Evolutionary conservation across 306 rosid genomes (phyloP).

Genomic region (Alnus glutinosa): DNA sequence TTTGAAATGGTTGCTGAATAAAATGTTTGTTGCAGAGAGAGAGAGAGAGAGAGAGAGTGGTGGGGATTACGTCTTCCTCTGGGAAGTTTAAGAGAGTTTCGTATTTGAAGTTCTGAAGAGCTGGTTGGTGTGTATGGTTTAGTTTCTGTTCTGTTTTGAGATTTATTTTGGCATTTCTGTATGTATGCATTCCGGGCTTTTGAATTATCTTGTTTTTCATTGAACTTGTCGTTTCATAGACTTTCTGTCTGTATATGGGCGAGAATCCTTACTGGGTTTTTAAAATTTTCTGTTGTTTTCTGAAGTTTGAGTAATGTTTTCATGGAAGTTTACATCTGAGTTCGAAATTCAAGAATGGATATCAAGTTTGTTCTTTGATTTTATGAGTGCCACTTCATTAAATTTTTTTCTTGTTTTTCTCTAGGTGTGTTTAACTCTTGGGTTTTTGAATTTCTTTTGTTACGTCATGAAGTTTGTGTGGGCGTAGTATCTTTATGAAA

Average conservation of each 20-base stretch:
- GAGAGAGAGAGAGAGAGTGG: neutral
- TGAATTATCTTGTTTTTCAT: constrained; percentile 1
- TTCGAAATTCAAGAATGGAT: constrained; percentile 7
- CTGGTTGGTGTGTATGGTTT: neutral
- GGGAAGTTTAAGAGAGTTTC: neutral
- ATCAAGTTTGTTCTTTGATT: neutral
- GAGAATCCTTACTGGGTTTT: neutral
- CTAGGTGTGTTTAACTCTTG: neutral
- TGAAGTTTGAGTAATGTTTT: neutral
- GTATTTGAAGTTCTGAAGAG: constrained; percentile 5
- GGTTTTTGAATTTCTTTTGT: neutral
- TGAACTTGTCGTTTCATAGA: neutral
- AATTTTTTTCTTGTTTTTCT: neutral
- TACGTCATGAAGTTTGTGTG: no score
- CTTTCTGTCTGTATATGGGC: neutral
- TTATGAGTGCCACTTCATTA: neutral
- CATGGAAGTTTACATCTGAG: neutral
- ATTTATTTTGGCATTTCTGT: neutral
- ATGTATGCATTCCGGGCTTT: neutral
- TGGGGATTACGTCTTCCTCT: constrained; percentile 3
- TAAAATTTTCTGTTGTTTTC: neutral
- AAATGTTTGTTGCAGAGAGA: neutral
- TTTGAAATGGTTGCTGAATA: constrained; percentile 1
- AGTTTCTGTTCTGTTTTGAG: neutral
- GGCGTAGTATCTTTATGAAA: no score